Percentiles rank a stretch among this genome's conserved stretches.
These are phyloP conservation scores for Solanum aculeatissimum DNA, from an alignment of 305 asterid species.

Conservation along the genomic window DNA sequence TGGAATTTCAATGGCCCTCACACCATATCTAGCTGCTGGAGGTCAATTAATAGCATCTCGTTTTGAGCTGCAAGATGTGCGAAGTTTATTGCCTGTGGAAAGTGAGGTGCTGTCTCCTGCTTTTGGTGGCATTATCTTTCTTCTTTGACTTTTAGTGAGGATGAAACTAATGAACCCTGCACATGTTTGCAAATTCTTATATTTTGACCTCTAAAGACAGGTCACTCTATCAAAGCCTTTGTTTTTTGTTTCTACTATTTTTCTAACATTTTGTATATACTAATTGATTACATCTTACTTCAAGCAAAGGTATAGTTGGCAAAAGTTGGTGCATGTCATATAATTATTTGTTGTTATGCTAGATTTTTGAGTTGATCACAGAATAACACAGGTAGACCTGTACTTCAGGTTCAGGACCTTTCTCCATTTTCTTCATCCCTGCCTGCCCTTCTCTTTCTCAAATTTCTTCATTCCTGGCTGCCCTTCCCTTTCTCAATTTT, in stretches of 20 bases:
- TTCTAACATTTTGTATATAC: not conserved
- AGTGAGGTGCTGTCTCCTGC: conserved; percentile 67
- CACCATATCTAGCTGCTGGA: conserved; percentile 99
- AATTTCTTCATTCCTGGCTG: not conserved
- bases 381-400: not conserved
- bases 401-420: not conserved
- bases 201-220: not conserved
- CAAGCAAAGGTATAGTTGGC: not conserved
- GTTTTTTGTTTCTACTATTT: not conserved
- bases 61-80: conserved; percentile 94
- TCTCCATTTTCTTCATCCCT: too few species aligned
- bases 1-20: conserved; percentile 96
- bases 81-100: conserved; percentile 91
- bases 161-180: not conserved
- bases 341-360: not conserved
- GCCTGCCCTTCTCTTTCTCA: not conserved
- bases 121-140: not conserved
- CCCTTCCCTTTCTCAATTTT: not conserved
- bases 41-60: conserved; percentile 98
- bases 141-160: not conserved
- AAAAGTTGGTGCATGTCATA: not conserved
- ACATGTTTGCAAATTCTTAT: not conserved
- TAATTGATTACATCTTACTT: not conserved
- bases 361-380: not conserved
- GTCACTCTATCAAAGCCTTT: not conserved